Base-by-base conservation (phyloP, 805 yeast species). In the Candida insectalens region DNA sequence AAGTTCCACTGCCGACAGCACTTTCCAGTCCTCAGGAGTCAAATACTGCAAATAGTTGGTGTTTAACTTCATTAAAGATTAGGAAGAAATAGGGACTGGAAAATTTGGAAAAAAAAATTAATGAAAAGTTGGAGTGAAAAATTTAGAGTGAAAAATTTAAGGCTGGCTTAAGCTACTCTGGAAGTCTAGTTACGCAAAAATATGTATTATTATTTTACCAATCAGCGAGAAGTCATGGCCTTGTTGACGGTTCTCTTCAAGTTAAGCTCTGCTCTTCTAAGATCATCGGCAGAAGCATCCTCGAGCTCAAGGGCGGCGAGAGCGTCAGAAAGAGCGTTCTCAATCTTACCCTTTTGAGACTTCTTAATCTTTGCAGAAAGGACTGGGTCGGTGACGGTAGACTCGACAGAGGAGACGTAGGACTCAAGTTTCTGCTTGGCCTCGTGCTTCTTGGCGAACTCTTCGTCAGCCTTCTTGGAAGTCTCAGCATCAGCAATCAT, bases 211-310 rank as follows among this genome's bases (percentile, higher is more conserved):
- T n/a, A n/a, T n/a, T 21, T 8, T 21, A 21, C 23, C 23, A 8
- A 21, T 8, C 23, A 12, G 23, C 10, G 96, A 67, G 96, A 76
- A 57, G 96, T 83, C 87, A 88, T 83, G 67, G 96, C 96, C 77
- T 87, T 89, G 77, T 96, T 89, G 66, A 89, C 96, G 62, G 89
- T 96, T 71, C 98, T 84, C 87, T 92, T 92, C 67, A 92, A 83
- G 67, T 87, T 80, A 66, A 92, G 85, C 78, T 92, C 97, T 62
- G 98, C 97, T 82, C 85, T 92, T 82, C 97, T 84, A 75, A 72
- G 78, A 69, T 88, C 96, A 62, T 92, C 98, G 64, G 96, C 89
- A 56, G 94, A 60, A 43, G 96, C 76, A 53, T 92, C 97, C 74
- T 89, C 95, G 49, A 92, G 72, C 74, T 88, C 95, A 62, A 89